Percentiles rank a stretch among this genome's conserved stretches.
Conservation (phyloP, 176 grass and related monocot species). For the Miscanthus lutarioriparius region DNA sequence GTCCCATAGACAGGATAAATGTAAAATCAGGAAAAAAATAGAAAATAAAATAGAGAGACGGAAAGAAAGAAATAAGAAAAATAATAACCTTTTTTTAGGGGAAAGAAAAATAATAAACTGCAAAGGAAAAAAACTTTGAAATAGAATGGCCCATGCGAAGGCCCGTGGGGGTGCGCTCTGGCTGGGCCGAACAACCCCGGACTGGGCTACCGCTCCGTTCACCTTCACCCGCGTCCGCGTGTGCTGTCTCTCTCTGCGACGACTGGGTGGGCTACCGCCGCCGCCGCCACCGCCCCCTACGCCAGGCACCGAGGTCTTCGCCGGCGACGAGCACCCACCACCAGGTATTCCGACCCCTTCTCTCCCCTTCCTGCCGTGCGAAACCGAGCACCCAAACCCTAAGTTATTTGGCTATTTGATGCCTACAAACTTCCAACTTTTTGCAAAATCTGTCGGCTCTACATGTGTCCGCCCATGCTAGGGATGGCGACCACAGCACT, state of each 20-base stretch:
- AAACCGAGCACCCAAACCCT: background rate
- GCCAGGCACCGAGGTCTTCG: background rate
- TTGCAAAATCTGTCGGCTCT: background rate
- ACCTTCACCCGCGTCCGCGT: background rate
- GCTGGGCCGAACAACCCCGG: background rate
- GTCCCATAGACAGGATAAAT: too few species aligned
- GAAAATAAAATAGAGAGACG: too few species aligned
- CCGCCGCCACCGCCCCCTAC: background rate
- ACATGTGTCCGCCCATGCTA: background rate
- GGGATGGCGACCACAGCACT: conserved; percentile 57
- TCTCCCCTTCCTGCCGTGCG: background rate
- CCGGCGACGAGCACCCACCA: background rate
- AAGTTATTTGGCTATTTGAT: background rate
- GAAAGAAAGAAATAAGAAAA: too few species aligned
- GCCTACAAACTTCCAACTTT: background rate
- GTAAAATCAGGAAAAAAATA: too few species aligned
- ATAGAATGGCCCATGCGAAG: background rate
- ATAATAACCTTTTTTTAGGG: too few species aligned
- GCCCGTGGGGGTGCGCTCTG: background rate
- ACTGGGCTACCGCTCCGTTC: background rate
- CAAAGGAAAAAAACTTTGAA: background rate
- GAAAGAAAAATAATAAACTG: background rate
- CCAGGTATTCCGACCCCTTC: background rate
- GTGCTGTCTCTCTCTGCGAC: background rate
- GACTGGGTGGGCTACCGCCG: background rate